Conservation (phyloP, 2,329 filamentous ascomycete species). For the Aspergillus intermedius region DNA sequence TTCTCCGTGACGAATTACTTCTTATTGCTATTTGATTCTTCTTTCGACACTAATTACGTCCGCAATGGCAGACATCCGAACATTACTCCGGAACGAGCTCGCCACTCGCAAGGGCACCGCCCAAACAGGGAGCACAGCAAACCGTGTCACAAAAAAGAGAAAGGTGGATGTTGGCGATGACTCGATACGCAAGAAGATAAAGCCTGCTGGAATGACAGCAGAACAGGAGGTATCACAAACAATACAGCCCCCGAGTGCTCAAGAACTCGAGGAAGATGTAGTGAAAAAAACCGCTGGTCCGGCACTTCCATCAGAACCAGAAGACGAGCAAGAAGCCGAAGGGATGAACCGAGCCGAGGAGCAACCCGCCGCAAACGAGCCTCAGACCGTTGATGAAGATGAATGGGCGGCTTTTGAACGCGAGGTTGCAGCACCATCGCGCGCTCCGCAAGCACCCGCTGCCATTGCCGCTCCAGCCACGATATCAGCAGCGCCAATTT, state of each 20-base stretch:
- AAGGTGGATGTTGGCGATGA: slow-evolving; percentile 44
- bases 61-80: slow-evolving; percentile 70
- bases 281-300: slow-evolving; percentile 21
- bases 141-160: slow-evolving; percentile 46
- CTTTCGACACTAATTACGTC: not conserved
- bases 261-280: slow-evolving; percentile 17
- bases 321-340: slow-evolving; percentile 8
- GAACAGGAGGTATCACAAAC: slow-evolving; percentile 28
- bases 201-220: slow-evolving; percentile 26
- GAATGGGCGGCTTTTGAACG: slow-evolving; percentile 86
- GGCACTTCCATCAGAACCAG: slow-evolving; percentile 11
- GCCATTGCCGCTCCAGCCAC: slow-evolving; percentile 44
- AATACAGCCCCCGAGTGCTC: slow-evolving; percentile 17
- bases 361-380: slow-evolving; percentile 4
- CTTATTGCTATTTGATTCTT: not conserved
- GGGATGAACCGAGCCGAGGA: slow-evolving; percentile 4
- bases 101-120: slow-evolving; percentile 65
- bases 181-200: slow-evolving; percentile 39
- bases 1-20: not conserved
- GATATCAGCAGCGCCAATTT: slow-evolving; percentile 64
- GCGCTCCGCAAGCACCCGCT: slow-evolving; percentile 23
- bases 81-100: slow-evolving; percentile 71
- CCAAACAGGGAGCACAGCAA: slow-evolving; percentile 35
- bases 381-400: slow-evolving; percentile 57
- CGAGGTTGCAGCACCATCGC: slow-evolving; percentile 56